These are phyloP conservation scores for Pulveroboletus sp. DNA, from an alignment of 768 basidiomycete species.

Conservation along the genomic window DNA sequence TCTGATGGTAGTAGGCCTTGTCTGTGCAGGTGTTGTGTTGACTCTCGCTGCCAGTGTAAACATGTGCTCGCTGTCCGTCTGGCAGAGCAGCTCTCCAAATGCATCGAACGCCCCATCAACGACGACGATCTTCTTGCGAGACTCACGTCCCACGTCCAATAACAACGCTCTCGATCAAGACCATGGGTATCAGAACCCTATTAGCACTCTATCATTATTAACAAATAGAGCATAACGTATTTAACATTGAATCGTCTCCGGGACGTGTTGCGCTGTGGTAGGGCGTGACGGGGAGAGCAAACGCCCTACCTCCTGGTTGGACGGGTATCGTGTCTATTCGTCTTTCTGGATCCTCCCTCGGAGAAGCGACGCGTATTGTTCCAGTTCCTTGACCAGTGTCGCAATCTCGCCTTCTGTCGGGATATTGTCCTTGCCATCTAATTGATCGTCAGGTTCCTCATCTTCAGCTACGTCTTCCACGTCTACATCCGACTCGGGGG, in stretches of 20 bases:
- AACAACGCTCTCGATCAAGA: slow-evolving; percentile 1
- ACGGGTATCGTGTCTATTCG: slow-evolving; percentile 16
- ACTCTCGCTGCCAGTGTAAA: slow-evolving; percentile 58
- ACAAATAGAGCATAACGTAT: slow-evolving; percentile 28
- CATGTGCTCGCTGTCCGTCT: slow-evolving; percentile 69
- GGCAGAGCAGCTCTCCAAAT: slow-evolving; percentile 51
- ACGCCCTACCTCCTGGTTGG: slow-evolving; percentile 6
- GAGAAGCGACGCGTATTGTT: slow-evolving; percentile 59
- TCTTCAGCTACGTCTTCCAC: slow-evolving; percentile 16
- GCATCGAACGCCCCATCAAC: slow-evolving; percentile 45
- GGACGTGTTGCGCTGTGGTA: slow-evolving; percentile 9
- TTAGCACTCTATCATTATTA: slow-evolving; percentile 20
- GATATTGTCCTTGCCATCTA: background rate
- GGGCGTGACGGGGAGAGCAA: background rate
- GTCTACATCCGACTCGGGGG: slow-evolving; percentile 14
- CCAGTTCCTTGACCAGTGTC: slow-evolving; percentile 50
- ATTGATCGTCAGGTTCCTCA: slow-evolving; percentile 5
- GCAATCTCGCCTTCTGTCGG: slow-evolving; percentile 36
- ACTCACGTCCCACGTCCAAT: slow-evolving; percentile 16
- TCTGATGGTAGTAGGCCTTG: slow-evolving; percentile 62
- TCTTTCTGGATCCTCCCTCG: slow-evolving; percentile 51
- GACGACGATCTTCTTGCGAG: slow-evolving; percentile 46
- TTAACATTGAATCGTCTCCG: slow-evolving; percentile 2
- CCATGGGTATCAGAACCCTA: slow-evolving; percentile 12
- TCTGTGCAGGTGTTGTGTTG: background rate